Evolutionary conservation across 768 basidiomycete species (phyloP).

Genomic region (Auricularia cornea): DNA sequence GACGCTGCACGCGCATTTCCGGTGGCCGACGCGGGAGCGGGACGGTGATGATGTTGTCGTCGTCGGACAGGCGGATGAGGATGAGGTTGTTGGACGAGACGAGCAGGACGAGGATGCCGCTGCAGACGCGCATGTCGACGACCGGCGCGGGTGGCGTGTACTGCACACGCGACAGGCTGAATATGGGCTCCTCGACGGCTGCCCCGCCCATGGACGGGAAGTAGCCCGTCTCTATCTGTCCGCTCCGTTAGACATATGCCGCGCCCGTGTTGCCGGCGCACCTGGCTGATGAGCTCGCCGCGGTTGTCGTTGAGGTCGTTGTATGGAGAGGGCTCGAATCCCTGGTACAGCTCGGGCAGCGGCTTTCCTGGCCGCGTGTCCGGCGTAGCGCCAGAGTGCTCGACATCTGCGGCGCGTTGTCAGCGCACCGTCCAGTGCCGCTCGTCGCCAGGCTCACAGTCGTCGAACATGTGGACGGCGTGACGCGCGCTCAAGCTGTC

Average conservation of each 20-base stretch:
- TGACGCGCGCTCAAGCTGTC: not conserved
- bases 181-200: slow-evolving; percentile 46
- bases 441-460: slow-evolving; percentile 23
- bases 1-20: slow-evolving; percentile 70
- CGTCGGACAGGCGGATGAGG: slow-evolving; percentile 81
- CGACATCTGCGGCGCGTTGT: slow-evolving; percentile 53
- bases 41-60: slow-evolving; percentile 79
- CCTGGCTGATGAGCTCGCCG: slow-evolving; percentile 19
- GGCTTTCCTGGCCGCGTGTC: slow-evolving; percentile 14
- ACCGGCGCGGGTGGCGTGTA: slow-evolving; percentile 82
- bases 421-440: slow-evolving; percentile 2
- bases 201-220: slow-evolving; percentile 18
- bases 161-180: slow-evolving; percentile 84
- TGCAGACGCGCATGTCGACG: slow-evolving; percentile 72
- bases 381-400: slow-evolving; percentile 60
- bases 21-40: slow-evolving; percentile 50
- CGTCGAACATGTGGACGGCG: slow-evolving; percentile 29
- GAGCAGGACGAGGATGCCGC: slow-evolving; percentile 82
- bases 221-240: slow-evolving; percentile 28
- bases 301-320: slow-evolving; percentile 42
- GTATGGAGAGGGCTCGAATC: slow-evolving; percentile 70
- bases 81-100: slow-evolving; percentile 67
- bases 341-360: slow-evolving; percentile 50
- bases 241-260: not conserved
- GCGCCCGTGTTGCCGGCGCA: slow-evolving; percentile 11